phyloP scores from a whole-genome alignment of 768 basidiomycete genomes.

The Lactifluus pinguis region DNA sequence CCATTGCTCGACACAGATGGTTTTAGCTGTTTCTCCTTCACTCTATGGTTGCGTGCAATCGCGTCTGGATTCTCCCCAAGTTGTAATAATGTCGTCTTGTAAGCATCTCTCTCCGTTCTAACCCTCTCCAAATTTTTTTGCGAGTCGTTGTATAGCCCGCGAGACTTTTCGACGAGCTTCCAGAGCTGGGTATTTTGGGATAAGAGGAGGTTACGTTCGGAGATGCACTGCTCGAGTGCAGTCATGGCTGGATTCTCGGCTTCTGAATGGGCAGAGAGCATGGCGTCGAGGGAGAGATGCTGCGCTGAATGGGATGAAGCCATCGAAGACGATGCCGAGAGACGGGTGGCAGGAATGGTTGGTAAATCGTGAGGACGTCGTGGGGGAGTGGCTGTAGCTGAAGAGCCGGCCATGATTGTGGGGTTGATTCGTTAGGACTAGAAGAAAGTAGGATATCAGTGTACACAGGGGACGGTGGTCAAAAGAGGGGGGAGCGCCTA shows the following conservation, averaged over 20 bases:
- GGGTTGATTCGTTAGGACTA: constrained; percentile 1
- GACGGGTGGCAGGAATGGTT: constrained; percentile 6
- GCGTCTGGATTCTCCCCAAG: constrained; percentile 41
- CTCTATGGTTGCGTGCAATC: constrained; percentile 24
- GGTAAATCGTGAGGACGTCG: constrained; percentile 16
- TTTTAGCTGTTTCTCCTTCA: constrained; percentile 25
- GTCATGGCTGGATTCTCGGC: constrained; percentile 42
- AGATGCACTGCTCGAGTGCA: constrained; percentile 69
- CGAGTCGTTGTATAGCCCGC: constrained; percentile 68
- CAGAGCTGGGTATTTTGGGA: constrained; percentile 86
- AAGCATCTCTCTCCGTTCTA: constrained; percentile 68
- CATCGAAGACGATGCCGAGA: constrained; percentile 23
- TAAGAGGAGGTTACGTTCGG: constrained; percentile 72
- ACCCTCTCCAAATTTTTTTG: constrained; percentile 82
- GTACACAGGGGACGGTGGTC: background rate
- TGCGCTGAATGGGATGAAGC: constrained; percentile 24
- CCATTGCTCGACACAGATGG: constrained; percentile 26
- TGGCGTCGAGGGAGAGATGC: constrained; percentile 36
- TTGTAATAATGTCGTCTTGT: constrained; percentile 29
- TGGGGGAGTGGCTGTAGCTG: constrained; percentile 12
- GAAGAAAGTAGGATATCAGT: background rate
- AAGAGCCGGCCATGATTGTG: constrained; percentile 10
- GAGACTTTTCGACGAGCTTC: constrained; percentile 92
- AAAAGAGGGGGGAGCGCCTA: background rate
- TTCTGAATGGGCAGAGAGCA: constrained; percentile 46